Percentiles rank a stretch among this genome's conserved stretches.
Conservation (phyloP, 768 basidiomycete species). For the Russula olivacea region DNA sequence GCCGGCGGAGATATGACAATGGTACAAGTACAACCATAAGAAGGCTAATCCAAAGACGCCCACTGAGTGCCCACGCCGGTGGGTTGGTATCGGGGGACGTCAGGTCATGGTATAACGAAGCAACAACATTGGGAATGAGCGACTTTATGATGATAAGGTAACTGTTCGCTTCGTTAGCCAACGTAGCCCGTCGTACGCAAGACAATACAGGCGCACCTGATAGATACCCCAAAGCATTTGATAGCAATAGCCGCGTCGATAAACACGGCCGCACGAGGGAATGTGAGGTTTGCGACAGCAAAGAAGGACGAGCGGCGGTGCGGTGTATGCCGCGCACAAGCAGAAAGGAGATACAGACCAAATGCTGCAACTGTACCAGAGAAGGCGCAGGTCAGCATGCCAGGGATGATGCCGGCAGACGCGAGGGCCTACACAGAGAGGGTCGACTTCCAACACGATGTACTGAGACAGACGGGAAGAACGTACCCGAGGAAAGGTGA, state of each 20-base stretch:
- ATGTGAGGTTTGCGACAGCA: constrained; percentile 77
- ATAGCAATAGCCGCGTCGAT: constrained; percentile 93
- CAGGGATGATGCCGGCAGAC: constrained; percentile 83
- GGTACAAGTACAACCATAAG: constrained; percentile 75
- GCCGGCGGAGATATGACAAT: constrained; percentile 70
- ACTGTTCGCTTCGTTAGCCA: constrained; percentile 34
- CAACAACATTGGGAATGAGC: constrained; percentile 86
- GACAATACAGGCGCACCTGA: constrained; percentile 51
- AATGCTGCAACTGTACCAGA: constrained; percentile 74
- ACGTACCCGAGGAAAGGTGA: constrained; percentile 76
- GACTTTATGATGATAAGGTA: constrained; percentile 91
- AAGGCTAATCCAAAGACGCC: constrained; percentile 76
- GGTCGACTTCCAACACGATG: background rate
- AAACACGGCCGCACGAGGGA: constrained; percentile 79
- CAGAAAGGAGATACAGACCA: constrained; percentile 82
- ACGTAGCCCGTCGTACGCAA: background rate
- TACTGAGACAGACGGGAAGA: background rate
- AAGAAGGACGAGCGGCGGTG: constrained; percentile 80
- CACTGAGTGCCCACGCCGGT: constrained; percentile 69
- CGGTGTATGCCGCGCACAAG: constrained; percentile 71
- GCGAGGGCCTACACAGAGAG: constrained; percentile 65
- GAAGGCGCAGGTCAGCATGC: constrained; percentile 79
- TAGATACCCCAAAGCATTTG: constrained; percentile 95
- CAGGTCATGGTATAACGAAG: constrained; percentile 74
- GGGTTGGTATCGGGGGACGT: constrained; percentile 57